Percentiles rank a stretch among this genome's conserved stretches.
Conservation (phyloP, 1,284 basidiomycete genomes). For the Mycena citricolor region DNA sequence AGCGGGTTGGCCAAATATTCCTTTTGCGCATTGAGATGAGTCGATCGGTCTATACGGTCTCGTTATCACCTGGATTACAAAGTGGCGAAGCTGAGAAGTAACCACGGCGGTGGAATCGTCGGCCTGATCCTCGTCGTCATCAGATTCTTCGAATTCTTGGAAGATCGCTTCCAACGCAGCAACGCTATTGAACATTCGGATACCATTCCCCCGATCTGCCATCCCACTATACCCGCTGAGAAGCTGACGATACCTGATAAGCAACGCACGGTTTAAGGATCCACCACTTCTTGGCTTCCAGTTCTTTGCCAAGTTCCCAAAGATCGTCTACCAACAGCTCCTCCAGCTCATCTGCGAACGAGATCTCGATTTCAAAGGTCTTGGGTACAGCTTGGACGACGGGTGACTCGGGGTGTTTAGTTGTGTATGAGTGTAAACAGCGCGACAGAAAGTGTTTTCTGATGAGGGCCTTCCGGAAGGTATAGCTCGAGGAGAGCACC, state of each 20-base stretch:
- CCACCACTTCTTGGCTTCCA: slow-evolving; percentile 72
- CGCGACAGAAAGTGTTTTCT: slow-evolving; percentile 92
- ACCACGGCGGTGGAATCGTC: slow-evolving; percentile 57
- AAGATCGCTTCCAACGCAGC: slow-evolving; percentile 79
- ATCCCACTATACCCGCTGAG: slow-evolving; percentile 58
- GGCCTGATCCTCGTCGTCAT: slow-evolving; percentile 42
- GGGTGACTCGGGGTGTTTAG: slow-evolving; percentile 64
- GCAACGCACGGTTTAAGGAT: slow-evolving; percentile 80
- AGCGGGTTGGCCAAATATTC: slow-evolving; percentile 52
- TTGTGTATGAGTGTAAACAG: slow-evolving; percentile 72
- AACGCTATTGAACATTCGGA: slow-evolving; percentile 85
- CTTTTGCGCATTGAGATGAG: slow-evolving; percentile 14
- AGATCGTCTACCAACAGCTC: slow-evolving; percentile 93
- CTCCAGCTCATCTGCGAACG: slow-evolving; percentile 93
- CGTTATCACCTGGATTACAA: slow-evolving; percentile 84
- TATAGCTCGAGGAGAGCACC: slow-evolving; percentile 82
- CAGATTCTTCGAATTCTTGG: slow-evolving; percentile 75
- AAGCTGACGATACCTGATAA: not conserved
- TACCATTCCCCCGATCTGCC: slow-evolving; percentile 95
- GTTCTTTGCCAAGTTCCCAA: slow-evolving; percentile 76
- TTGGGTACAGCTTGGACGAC: slow-evolving; percentile 63
- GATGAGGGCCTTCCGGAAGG: slow-evolving; percentile 83
- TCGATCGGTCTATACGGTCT: slow-evolving; percentile 8
- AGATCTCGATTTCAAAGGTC: slow-evolving; percentile 89
- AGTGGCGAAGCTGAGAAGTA: slow-evolving; percentile 90